Percentiles rank a stretch among this genome's conserved stretches.
Conservation (phyloP, 2,329 filamentous ascomycete species). For the Pseudovirgaria hyperparasitica region DNA sequence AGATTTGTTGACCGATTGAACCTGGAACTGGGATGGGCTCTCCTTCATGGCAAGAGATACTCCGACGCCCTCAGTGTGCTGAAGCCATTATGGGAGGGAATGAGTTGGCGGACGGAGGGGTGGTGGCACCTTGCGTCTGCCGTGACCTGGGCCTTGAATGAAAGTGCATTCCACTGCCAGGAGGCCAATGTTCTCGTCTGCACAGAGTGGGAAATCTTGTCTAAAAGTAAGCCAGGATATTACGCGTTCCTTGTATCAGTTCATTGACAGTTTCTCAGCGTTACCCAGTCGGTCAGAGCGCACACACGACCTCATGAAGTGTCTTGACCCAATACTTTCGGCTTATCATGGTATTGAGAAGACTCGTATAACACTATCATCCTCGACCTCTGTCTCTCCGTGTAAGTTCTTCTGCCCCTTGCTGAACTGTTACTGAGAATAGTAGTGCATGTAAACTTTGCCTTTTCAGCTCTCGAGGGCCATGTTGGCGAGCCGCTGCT, state of each 20-base stretch:
- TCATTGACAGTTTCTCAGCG: slow-evolving; percentile 8
- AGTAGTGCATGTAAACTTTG: slow-evolving; percentile 36
- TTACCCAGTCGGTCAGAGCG: slow-evolving; percentile 20
- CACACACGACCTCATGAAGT: slow-evolving; percentile 34
- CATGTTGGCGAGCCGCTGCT: slow-evolving; percentile 46
- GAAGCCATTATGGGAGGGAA: slow-evolving; percentile 39
- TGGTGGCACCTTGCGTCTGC: slow-evolving; percentile 46
- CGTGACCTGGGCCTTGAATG: slow-evolving; percentile 40
- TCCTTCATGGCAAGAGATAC: slow-evolving; percentile 38
- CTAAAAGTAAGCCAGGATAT: slow-evolving; percentile 11
- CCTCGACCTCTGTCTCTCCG: slow-evolving; percentile 36
- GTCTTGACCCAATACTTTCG: slow-evolving; percentile 26
- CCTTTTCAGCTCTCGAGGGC: slow-evolving; percentile 41
- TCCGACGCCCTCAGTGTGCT: slow-evolving; percentile 39
- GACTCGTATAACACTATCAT: slow-evolving; percentile 32
- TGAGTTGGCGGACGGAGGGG: slow-evolving; percentile 46
- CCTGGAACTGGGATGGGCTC: slow-evolving; percentile 42
- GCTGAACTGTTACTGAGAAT: slow-evolving; percentile 8
- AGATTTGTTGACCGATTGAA: slow-evolving; percentile 42
- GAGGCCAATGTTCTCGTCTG: slow-evolving; percentile 37
- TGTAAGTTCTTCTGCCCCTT: slow-evolving; percentile 18
- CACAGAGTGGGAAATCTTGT: slow-evolving; percentile 44
- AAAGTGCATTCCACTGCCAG: slow-evolving; percentile 35
- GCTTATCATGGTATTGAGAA: slow-evolving; percentile 22
- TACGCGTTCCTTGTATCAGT: background rate